Percentiles rank a stretch among this genome's conserved stretches.
phyloP scores from a whole-genome alignment of 2,329 filamentous ascomycete species.

The Pseudopithomyces chartarum region DNA sequence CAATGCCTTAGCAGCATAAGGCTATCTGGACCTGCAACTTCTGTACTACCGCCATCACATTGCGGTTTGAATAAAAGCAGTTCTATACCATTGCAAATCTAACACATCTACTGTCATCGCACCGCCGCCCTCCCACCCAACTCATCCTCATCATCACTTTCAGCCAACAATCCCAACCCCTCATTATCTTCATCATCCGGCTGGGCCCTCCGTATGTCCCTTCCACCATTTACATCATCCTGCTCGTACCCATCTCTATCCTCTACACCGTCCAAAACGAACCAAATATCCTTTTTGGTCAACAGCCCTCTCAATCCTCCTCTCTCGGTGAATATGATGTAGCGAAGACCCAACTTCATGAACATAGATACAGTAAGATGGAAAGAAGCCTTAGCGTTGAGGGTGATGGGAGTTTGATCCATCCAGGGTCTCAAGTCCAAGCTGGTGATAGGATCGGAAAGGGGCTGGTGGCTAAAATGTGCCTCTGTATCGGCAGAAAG shows the following conservation, averaged over 20 bases:
- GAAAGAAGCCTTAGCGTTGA: constrained; percentile 76
- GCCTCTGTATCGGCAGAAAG: constrained; percentile 75
- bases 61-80: background rate
- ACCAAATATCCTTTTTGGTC: constrained; percentile 98
- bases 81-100: background rate
- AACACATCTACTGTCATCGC: background rate
- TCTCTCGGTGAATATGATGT: constrained; percentile 83
- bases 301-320: constrained; percentile 82
- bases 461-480: constrained; percentile 82
- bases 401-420: constrained; percentile 95
- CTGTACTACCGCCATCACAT: too few relatives aligned
- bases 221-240: constrained; percentile 41
- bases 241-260: constrained; percentile 36
- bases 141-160: constrained; percentile 25
- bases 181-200: constrained; percentile 42
- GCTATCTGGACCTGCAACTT: too few relatives aligned
- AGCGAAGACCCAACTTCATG: constrained; percentile 88
- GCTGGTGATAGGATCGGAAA: constrained; percentile 72
- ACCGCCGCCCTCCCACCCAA: constrained; percentile 15
- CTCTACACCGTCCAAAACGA: constrained; percentile 72
- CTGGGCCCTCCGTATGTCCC: constrained; percentile 43
- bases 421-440: constrained; percentile 96
- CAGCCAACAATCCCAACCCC: constrained; percentile 46
- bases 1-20: too few relatives aligned
- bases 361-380: constrained; percentile 92